Evolutionary conservation across 768 basidiomycete species (phyloP), one percentile per base, ranked within the genome.

Genomic region (Hemileccinum rubropunctum): DNA sequence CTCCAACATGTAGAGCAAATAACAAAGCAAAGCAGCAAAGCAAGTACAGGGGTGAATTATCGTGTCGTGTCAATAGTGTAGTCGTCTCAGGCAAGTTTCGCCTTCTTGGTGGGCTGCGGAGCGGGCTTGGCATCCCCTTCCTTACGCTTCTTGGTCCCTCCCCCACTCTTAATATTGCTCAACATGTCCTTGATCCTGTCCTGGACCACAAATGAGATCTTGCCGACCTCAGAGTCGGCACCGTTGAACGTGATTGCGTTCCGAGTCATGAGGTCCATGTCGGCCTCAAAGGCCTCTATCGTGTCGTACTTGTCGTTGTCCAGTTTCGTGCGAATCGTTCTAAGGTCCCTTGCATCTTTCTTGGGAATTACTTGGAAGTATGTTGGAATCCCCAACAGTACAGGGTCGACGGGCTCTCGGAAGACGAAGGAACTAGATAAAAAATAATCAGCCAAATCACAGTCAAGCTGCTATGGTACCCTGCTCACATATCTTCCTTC

Each of bases 231-330:
- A 3, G 88, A 89, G 39, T 86, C 83, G 2, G 73, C 72, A 0
- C 88, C 88, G 57, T 98, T 98, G 77, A 97, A 98, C 46, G 77
- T 80, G 65, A 88, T 79, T 14, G 95, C 91, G 63, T 98, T 98
- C 52, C 80, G 72, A 51, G 91, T 69, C 93, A 98, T 95, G 37
- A 95, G 77, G 38, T 86, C 81, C 47, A 95, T 70, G 64, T 98
- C 95, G 2, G 83, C 86, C 63, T 91, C 87, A 60, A 95, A 84
- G 3, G 82, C 82, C 40, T 89, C 87, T 45, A 83, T 68, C 3
- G 82, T 79, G 28, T 86, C 83, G 65, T 95, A 95, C 67, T 85
- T 87, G 72, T 93, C 92, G 30, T 71, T 72, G 50, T 92, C 88
- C 51, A 98, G 74, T 65, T 87, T 92, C 60, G 76, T 76, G 53